Percentiles rank a stretch among this genome's conserved stretches.
These are phyloP conservation scores for Colletotrichum theobromicola DNA, from an alignment of 2,329 filamentous ascomycete species.

Conservation along the genomic window DNA sequence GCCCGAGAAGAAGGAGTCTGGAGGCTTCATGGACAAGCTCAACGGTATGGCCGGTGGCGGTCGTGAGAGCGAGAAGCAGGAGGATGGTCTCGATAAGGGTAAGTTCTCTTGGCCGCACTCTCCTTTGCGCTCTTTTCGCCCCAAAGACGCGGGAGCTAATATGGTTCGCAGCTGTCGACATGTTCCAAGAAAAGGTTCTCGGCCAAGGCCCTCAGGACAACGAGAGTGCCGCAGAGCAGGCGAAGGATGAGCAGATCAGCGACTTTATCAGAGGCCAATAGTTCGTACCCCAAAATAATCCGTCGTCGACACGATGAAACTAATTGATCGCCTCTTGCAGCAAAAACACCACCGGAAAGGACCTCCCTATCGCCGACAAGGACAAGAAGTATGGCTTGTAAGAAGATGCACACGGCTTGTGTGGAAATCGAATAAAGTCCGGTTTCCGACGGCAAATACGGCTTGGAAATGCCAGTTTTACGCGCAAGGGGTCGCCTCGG, in stretches of 20 bases:
- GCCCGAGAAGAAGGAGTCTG: constrained; percentile 39
- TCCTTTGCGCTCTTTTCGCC: too few relatives aligned
- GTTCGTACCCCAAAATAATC: not conserved
- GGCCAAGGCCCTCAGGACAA: constrained; percentile 74
- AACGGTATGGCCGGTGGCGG: constrained; percentile 77
- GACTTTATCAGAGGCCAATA: constrained; percentile 70
- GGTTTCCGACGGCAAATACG: not conserved
- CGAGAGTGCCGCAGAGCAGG: constrained; percentile 77
- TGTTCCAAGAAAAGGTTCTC: constrained; percentile 77
- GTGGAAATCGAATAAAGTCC: not conserved
- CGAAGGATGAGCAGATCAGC: constrained; percentile 80
- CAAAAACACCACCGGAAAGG: constrained; percentile 70
- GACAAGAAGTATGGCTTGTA: constrained; percentile 19
- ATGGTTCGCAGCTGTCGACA: constrained; percentile 69
- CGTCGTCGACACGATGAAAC: not conserved
- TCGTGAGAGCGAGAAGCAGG: constrained; percentile 77
- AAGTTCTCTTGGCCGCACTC: not conserved
- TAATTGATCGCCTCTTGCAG: not conserved
- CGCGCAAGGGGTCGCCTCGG: not conserved
- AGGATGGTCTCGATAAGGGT: constrained; percentile 86
- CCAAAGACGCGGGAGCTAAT: not conserved
- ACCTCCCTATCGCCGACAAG: constrained; percentile 72
- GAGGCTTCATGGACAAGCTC: constrained; percentile 72
- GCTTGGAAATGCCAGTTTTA: not conserved
- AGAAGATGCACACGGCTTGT: not conserved